Conservation (phyloP, 2,329 filamentous ascomycete species). For the Coniella vitis region DNA sequence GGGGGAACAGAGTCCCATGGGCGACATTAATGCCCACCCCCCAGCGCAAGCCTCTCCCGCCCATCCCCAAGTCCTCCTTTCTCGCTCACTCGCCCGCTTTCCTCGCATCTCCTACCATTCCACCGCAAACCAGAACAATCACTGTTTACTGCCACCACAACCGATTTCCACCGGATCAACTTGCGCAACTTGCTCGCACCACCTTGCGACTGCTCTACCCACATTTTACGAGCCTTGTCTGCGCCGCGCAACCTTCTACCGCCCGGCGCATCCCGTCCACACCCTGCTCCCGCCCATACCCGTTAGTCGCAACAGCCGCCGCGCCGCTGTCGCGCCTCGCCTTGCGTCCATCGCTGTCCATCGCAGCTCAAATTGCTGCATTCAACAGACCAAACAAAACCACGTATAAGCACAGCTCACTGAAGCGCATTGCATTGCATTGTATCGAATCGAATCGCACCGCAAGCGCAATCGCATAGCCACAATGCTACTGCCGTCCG, state of each 20-base stretch:
- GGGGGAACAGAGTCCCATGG: neutral
- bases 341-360: neutral
- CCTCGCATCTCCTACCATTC: neutral
- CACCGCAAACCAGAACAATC: conserved; percentile 8
- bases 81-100: conserved; percentile 7
- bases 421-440: neutral
- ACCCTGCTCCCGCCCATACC: conserved; percentile 2
- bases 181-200: conserved; percentile 4
- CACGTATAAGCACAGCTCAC: neutral
- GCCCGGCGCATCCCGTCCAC: conserved; percentile 13
- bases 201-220: conserved; percentile 9
- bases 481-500: conserved; percentile 52
- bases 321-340: too few relatives aligned
- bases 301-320: neutral
- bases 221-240: neutral
- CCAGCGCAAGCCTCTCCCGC: conserved; percentile 14
- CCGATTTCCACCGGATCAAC: conserved; percentile 6
- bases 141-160: conserved; percentile 5
- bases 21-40: conserved; percentile 13
- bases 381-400: conserved; percentile 1
- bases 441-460: neutral
- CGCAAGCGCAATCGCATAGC: conserved; percentile 1
- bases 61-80: conserved; percentile 12
- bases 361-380: neutral
- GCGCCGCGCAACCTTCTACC: conserved; percentile 11